Conservation (phyloP, 2,329 filamentous ascomycete species). For the Cladosporium sphaerospermum region DNA sequence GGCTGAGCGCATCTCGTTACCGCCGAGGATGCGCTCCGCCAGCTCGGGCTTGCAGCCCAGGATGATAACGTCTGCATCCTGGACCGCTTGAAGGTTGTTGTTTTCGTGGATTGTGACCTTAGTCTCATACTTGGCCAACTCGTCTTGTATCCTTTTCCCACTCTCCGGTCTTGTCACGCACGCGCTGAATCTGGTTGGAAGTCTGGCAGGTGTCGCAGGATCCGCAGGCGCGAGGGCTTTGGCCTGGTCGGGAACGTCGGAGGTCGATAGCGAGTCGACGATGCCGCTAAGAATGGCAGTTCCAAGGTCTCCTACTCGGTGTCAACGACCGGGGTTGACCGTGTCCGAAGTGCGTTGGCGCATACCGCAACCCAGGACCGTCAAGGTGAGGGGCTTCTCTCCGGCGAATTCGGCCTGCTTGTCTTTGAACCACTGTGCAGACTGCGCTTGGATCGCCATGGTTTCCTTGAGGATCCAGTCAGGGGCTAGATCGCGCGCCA, state of each 20-base stretch:
- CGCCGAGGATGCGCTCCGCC: slow-evolving; percentile 61
- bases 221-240: slow-evolving; percentile 28
- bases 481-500: slow-evolving; percentile 23
- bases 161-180: slow-evolving; percentile 68
- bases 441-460: slow-evolving; percentile 22
- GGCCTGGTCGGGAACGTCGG: slow-evolving; percentile 23
- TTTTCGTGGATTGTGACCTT: slow-evolving; percentile 62
- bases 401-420: slow-evolving; percentile 18
- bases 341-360: slow-evolving; percentile 15
- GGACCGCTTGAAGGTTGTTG: slow-evolving; percentile 62
- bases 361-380: slow-evolving; percentile 76
- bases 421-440: slow-evolving; percentile 14
- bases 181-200: slow-evolving; percentile 72
- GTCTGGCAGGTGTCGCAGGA: slow-evolving; percentile 43
- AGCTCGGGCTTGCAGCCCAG: slow-evolving; percentile 77
- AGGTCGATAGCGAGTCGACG: slow-evolving; percentile 58
- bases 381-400: slow-evolving; percentile 56
- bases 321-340: slow-evolving; percentile 9
- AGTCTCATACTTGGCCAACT: slow-evolving; percentile 57
- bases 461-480: slow-evolving; percentile 28
- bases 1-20: slow-evolving; percentile 63
- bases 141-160: slow-evolving; percentile 60
- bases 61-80: slow-evolving; percentile 65
- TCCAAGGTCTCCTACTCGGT: slow-evolving; percentile 66
- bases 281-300: slow-evolving; percentile 79